phyloP scores from a whole-genome alignment of 148 eudicot genomes.

The Beta vulgaris region DNA sequence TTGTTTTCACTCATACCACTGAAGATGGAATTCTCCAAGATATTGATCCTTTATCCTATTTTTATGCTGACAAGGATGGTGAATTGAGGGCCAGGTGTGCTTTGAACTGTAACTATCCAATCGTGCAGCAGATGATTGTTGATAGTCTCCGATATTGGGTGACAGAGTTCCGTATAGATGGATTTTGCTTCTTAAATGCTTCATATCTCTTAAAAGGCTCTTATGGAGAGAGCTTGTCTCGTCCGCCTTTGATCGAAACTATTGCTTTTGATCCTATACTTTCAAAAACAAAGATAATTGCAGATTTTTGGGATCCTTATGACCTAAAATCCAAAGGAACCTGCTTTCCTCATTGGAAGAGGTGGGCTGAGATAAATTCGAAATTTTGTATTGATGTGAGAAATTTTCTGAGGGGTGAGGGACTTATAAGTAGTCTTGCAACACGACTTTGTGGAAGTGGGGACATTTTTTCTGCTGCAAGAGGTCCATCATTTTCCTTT shows the following conservation, averaged over 20 bases:
- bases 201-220: conserved; percentile 63
- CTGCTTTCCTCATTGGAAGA: conserved; percentile 87
- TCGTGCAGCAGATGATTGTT: conserved; percentile 71
- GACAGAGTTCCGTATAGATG: conserved; percentile 80
- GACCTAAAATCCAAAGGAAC: conserved; percentile 37
- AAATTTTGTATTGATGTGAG: conserved; percentile 59
- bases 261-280: conserved; percentile 90
- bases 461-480: conserved; percentile 60
- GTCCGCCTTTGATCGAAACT: conserved; percentile 88
- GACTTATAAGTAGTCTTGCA: conserved; percentile 70
- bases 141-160: conserved; percentile 91
- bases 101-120: conserved; percentile 78
- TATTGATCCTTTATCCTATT: conserved; percentile 60
- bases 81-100: conserved; percentile 37
- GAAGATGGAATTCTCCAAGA: conserved; percentile 41
- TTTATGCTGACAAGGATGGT: conserved; percentile 30
- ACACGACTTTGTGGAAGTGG: conserved; percentile 98
- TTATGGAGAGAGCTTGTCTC: conserved; percentile 69
- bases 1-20: conserved; percentile 77
- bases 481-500: conserved; percentile 86
- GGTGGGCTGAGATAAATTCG: conserved; percentile 89
- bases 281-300: conserved; percentile 71
- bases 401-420: conserved; percentile 71
- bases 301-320: conserved; percentile 78
- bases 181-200: conserved; percentile 80